Percentiles rank a stretch among this genome's conserved stretches.
Evolutionary conservation across 305 asterid genomes (phyloP).

Genomic region (Solanum hybrid): DNA sequence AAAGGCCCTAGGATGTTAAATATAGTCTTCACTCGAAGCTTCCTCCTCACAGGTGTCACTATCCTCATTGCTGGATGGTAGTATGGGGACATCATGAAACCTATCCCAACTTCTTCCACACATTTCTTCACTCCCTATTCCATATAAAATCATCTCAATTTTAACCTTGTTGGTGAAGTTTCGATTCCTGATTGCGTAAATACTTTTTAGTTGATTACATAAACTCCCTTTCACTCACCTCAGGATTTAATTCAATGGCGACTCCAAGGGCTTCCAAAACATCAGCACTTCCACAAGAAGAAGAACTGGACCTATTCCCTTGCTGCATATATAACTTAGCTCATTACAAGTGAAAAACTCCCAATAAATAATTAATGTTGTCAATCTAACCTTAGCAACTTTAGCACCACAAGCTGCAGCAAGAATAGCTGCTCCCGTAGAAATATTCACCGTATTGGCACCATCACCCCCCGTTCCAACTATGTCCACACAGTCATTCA

Average conservation of each 20-base stretch:
- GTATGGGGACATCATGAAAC: constrained; percentile 56
- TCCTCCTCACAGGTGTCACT: constrained; percentile 49
- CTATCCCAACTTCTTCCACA: constrained; percentile 44
- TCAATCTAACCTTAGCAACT: constrained; percentile 56
- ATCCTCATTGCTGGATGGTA: constrained; percentile 57
- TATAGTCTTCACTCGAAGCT: constrained; percentile 43
- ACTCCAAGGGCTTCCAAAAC: constrained; percentile 73
- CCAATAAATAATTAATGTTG: neutral
- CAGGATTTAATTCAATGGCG: constrained; percentile 46
- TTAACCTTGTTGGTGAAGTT: neutral
- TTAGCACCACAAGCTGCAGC: constrained; percentile 85
- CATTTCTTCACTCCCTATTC: constrained; percentile 39
- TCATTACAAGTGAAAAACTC: neutral
- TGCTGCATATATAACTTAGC: constrained; percentile 33
- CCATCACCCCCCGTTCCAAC: constrained; percentile 91
- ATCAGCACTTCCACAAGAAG: constrained; percentile 89
- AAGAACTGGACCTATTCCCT: constrained; percentile 81
- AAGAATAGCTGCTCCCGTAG: constrained; percentile 79
- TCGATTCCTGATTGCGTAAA: neutral
- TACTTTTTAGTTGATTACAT: neutral
- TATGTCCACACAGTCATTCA: constrained; percentile 57
- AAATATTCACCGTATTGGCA: constrained; percentile 74
- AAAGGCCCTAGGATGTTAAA: constrained; percentile 49
- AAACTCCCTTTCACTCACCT: constrained; percentile 28
- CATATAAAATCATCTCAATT: neutral